Evolutionary conservation across 2,329 filamentous ascomycete genomes (phyloP), one percentile per base, ranked within the genome.

Genomic region (Pseudopyricularia javanii): DNA sequence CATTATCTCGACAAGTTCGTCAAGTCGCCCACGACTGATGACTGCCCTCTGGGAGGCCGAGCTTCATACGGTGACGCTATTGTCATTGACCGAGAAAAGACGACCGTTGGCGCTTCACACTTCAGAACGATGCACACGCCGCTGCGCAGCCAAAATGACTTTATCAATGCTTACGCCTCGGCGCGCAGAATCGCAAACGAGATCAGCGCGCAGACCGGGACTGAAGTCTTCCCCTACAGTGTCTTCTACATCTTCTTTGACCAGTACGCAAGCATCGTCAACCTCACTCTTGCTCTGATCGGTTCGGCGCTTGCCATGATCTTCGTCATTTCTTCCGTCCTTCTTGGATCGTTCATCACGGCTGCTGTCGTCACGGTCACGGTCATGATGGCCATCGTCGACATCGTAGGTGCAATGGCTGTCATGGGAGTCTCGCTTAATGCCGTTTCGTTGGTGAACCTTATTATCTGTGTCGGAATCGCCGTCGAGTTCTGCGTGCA

Each of bases 191-290:
- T 98, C 57, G 83, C 91, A 0, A 71, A 82, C 12, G 85, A 86
- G 28, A 83, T 98, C 51, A 84, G 78, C 14, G 69, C 78, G 52
- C 75, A 78, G 51, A 91, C 90, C 4, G 79, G 83, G 5, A 81
- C 88, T 22, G 83, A 93, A 24, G 84, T 98, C 3, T 98, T 98
- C 75, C 89, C 93, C 0, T 98, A 98, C 72, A 94, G 88, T 60
- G 85, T 96, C 56, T 95, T 95, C 67, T 98, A 98, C 72, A 91
- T 98, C 66, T 98, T 97, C 78, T 98, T 98, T 66, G 93, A 98
- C 65, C 93, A 97, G 66, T 98, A 98, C 64, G 79, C 88, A 6
- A 80, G 80, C 54, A 97, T 98, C 56, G 82, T 95, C 20, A 76
- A 78, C 11, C 76, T 97, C 4, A 91, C 91, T 0, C 85, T 79